phyloP scores from a whole-genome alignment of 169 alveolate species.

The Perkinsus chesapeaki region DNA sequence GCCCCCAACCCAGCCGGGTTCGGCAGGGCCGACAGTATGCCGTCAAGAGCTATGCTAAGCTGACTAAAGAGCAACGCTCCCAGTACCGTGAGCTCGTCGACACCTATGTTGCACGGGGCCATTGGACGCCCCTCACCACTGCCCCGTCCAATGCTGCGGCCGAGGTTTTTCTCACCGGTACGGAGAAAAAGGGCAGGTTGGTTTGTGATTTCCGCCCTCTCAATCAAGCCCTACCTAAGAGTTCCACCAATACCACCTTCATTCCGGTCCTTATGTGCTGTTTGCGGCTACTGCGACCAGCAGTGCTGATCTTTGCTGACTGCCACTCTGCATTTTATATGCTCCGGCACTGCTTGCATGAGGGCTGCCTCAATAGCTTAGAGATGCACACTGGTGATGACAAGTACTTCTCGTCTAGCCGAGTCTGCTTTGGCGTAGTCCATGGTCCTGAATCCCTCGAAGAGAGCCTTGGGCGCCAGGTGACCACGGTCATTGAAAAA shows the following conservation, averaged over 20 bases:
- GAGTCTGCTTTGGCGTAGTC: background rate
- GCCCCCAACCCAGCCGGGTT: background rate
- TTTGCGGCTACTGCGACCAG: background rate
- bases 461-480: background rate
- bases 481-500: background rate
- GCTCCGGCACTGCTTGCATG: background rate
- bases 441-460: background rate
- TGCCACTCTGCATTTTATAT: background rate
- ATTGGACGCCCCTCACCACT: background rate
- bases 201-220: background rate
- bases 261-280: background rate
- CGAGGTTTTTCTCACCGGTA: background rate
- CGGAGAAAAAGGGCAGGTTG: background rate
- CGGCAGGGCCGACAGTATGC: background rate
- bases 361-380: background rate
- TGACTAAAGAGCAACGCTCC: background rate
- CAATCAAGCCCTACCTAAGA: background rate
- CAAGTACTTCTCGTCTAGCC: background rate
- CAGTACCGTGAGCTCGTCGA: background rate
- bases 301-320: background rate
- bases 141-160: background rate
- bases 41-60: background rate
- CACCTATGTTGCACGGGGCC: background rate
- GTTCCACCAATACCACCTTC: background rate
- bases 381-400: background rate